Conservation (phyloP, 2,329 filamentous ascomycete species). For the Fusarium kyushuense region DNA sequence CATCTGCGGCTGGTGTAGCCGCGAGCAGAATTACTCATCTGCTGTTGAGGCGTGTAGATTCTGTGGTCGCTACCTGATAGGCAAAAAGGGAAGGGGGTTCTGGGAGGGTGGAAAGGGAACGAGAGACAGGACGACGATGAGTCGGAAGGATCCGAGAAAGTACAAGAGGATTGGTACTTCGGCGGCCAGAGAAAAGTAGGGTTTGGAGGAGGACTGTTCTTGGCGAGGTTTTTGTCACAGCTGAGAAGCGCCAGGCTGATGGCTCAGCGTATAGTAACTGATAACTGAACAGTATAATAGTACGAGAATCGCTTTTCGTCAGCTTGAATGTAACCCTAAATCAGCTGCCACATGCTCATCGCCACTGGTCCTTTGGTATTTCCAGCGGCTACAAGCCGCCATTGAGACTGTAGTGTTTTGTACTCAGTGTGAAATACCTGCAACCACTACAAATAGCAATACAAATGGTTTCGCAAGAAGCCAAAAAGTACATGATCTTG, state of each 20-base stretch:
- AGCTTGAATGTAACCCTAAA: conserved; percentile 34
- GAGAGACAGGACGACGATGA: conserved; percentile 78
- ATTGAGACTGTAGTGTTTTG: background rate
- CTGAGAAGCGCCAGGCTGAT: conserved; percentile 29
- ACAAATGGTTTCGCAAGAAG: conserved; percentile 19
- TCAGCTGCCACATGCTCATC: conserved; percentile 23
- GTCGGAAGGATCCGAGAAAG: conserved; percentile 80
- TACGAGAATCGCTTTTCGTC: conserved; percentile 15
- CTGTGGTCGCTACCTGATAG: conserved; percentile 77
- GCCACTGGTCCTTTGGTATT: conserved; percentile 7
- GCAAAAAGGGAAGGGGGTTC: conserved; percentile 75
- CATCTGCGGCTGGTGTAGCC: conserved; percentile 83
- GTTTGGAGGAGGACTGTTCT: conserved; percentile 8
- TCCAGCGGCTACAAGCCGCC: conserved; percentile 39
- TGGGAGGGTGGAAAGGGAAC: conserved; percentile 91
- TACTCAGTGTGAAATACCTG: conserved; percentile 12
- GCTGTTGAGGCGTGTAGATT: conserved; percentile 79
- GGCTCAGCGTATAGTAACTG: background rate
- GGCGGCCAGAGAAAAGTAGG: conserved; percentile 32
- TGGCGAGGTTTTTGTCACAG: conserved; percentile 12
- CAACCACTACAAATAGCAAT: conserved; percentile 19
- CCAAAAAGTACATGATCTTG: conserved; percentile 12
- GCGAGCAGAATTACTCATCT: conserved; percentile 79
- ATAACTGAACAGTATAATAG: background rate
- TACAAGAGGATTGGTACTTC: conserved; percentile 68